Conservation (phyloP, 2,329 filamentous ascomycete species). For the Fusarium secorum region DNA sequence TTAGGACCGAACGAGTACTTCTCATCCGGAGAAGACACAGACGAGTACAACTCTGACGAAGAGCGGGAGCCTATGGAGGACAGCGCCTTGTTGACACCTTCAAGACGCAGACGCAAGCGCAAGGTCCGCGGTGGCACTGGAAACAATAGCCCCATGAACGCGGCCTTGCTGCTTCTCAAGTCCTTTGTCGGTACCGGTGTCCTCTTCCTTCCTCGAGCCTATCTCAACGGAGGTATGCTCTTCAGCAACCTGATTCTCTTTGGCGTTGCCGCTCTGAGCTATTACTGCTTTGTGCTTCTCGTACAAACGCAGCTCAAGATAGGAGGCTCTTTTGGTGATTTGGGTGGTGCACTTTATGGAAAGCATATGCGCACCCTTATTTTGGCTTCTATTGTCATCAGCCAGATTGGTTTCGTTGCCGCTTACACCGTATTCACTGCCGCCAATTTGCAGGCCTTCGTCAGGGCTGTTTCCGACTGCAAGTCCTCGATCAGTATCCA, state of each 20-base stretch:
- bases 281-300: constrained; percentile 96
- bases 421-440: constrained; percentile 98
- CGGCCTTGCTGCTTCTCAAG: constrained; percentile 87
- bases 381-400: constrained; percentile 89
- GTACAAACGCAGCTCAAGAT: constrained; percentile 86
- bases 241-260: constrained; percentile 95
- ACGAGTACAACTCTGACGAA: constrained; percentile 69
- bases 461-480: constrained; percentile 90
- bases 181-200: constrained; percentile 98
- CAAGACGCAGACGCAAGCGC: constrained; percentile 75
- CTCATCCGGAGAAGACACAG: constrained; percentile 75
- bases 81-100: constrained; percentile 82
- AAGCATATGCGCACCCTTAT: constrained; percentile 89
- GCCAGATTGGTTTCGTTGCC: constrained; percentile 92
- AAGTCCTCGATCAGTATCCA: constrained; percentile 85
- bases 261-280: constrained; percentile 83
- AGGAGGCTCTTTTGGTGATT: constrained; percentile 96
- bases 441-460: constrained; percentile 93
- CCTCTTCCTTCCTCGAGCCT: constrained; percentile 89
- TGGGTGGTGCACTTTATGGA: constrained; percentile 91
- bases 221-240: constrained; percentile 95
- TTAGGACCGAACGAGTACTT: constrained; percentile 91
- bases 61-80: constrained; percentile 86
- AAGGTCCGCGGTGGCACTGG: constrained; percentile 77
- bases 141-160: constrained; percentile 79